A percentile compares a stretch with the other conserved stretches of the same genome.
Evolutionary conservation across 1,284 basidiomycete species (phyloP).

Genomic region (Malassezia caprae): DNA sequence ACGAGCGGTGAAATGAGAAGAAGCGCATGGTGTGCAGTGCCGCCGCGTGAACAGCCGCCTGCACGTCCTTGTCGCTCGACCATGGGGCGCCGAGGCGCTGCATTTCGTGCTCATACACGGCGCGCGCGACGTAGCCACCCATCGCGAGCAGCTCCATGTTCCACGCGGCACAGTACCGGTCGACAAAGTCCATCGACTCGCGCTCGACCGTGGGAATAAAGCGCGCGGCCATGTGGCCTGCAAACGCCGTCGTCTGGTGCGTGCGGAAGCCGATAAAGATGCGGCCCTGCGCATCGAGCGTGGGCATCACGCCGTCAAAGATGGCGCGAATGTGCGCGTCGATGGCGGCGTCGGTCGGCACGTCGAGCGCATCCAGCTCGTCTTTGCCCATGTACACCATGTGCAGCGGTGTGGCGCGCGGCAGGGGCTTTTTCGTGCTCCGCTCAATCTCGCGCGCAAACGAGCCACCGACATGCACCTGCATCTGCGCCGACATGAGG

Average conservation of each 20-base stretch:
- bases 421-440: slow-evolving; percentile 90
- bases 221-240: slow-evolving; percentile 77
- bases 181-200: slow-evolving; percentile 68
- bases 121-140: slow-evolving; percentile 65
- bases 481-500: slow-evolving; percentile 71
- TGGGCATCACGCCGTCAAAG: slow-evolving; percentile 48
- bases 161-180: slow-evolving; percentile 44
- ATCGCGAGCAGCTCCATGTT: slow-evolving; percentile 41
- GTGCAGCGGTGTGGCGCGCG: slow-evolving; percentile 64
- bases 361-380: slow-evolving; percentile 58
- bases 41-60: slow-evolving; percentile 47
- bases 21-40: slow-evolving; percentile 68
- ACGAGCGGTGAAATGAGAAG: slow-evolving; percentile 57
- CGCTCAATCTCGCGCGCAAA: slow-evolving; percentile 70
- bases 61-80: slow-evolving; percentile 49
- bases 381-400: slow-evolving; percentile 85
- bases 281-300: slow-evolving; percentile 39
- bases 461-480: slow-evolving; percentile 63
- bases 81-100: slow-evolving; percentile 49
- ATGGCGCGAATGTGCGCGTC: slow-evolving; percentile 34
- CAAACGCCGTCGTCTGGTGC: slow-evolving; percentile 82
- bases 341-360: slow-evolving; percentile 25
- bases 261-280: slow-evolving; percentile 54
- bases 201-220: slow-evolving; percentile 97
- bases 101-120: slow-evolving; percentile 79